A percentile compares a stretch with the other conserved stretches of the same genome.
phyloP scores from a whole-genome alignment of 108 stramenopile genomes.

The Bacterosira constricta region DNA sequence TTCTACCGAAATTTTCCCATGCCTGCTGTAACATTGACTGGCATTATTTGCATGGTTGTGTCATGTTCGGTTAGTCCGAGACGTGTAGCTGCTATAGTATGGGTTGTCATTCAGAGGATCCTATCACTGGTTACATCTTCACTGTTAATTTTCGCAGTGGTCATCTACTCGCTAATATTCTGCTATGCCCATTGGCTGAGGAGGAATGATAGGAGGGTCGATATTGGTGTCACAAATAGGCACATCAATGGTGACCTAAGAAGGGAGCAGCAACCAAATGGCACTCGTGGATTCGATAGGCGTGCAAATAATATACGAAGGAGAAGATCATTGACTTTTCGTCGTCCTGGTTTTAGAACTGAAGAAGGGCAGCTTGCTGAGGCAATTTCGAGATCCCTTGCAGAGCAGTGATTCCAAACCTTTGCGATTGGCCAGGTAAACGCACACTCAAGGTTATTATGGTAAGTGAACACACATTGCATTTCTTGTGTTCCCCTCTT shows the following conservation, averaged over 20 bases:
- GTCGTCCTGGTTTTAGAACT: not conserved
- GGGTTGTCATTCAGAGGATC: too few species aligned
- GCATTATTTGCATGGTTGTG: not conserved
- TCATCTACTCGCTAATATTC: not conserved
- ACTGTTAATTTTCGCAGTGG: not conserved
- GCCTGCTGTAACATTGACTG: not conserved
- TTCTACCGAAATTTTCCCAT: conserved; percentile 7
- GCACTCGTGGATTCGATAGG: not conserved
- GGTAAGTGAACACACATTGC: too few species aligned
- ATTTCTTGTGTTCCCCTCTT: too few species aligned
- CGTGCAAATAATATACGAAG: too few species aligned
- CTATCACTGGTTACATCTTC: not conserved
- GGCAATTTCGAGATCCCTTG: conserved; percentile 27
- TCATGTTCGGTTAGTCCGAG: not conserved
- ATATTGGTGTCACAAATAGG: not conserved
- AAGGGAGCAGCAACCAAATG: not conserved
- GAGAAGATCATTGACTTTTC: too few species aligned
- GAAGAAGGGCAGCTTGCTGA: conserved; percentile 24
- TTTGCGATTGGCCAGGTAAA: too few species aligned
- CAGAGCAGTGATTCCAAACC: conserved; percentile 14
- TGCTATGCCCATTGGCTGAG: not conserved
- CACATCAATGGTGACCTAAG: not conserved
- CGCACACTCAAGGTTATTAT: too few species aligned
- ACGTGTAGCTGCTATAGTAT: too few species aligned
- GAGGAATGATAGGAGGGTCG: not conserved